A percentile compares a stretch with the other conserved stretches of the same genome.
phyloP scores from a whole-genome alignment of 1,284 basidiomycete genomes.

The Afroboletus lepidellus region DNA sequence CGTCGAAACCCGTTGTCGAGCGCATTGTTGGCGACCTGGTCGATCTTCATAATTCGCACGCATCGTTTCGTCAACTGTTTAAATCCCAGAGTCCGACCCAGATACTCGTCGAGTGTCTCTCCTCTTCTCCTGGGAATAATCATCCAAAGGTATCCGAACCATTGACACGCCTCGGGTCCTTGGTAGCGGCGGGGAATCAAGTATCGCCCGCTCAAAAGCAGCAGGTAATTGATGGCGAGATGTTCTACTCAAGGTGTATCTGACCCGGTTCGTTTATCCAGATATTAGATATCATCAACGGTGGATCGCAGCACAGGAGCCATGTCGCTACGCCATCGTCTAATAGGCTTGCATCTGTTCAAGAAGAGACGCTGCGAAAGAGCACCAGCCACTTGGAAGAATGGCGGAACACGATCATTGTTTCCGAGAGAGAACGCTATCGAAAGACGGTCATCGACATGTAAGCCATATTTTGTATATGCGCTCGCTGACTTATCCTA shows the following conservation, averaged over 20 bases:
- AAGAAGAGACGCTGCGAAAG: constrained; percentile 58
- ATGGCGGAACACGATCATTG: constrained; percentile 66
- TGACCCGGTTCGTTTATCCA: constrained; percentile 9
- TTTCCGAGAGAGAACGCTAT: constrained; percentile 66
- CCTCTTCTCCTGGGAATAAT: constrained; percentile 45
- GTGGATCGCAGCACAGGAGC: constrained; percentile 3
- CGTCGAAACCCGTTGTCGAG: constrained; percentile 17
- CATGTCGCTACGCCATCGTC: neutral
- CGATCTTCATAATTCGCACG: constrained; percentile 54
- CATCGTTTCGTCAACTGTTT: constrained; percentile 69
- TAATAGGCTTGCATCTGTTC: constrained; percentile 24
- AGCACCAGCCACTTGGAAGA: constrained; percentile 60
- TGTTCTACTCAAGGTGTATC: neutral
- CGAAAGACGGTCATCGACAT: constrained; percentile 70
- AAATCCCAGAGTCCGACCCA: constrained; percentile 66
- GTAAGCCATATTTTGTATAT: constrained; percentile 35
- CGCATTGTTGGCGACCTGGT: constrained; percentile 63
- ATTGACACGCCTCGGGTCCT: constrained; percentile 62
- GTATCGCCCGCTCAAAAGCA: constrained; percentile 62
- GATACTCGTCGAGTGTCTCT: constrained; percentile 62
- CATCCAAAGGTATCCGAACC: constrained; percentile 55
- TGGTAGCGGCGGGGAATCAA: constrained; percentile 60
- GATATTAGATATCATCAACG: constrained; percentile 27
- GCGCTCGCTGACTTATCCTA: constrained; percentile 5
- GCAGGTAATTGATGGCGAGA: constrained; percentile 45